A percentile compares a stretch with the other conserved stretches of the same genome.
These are phyloP conservation scores for Talaromyces funiculosus DNA, from an alignment of 2,329 filamentous ascomycete genomes.

Conservation along the genomic window DNA sequence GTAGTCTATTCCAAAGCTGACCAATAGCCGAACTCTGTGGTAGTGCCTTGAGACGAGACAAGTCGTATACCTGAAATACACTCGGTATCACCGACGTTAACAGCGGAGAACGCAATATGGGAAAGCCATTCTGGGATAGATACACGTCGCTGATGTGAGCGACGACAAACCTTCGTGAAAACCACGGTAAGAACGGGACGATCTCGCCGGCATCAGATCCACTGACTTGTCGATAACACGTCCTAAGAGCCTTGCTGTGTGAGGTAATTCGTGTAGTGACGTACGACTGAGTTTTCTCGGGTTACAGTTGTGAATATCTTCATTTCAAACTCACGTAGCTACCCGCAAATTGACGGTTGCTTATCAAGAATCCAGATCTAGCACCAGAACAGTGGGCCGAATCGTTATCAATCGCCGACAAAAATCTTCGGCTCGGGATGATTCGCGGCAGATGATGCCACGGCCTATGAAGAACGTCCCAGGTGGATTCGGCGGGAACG, in stretches of 20 bases:
- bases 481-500: background rate
- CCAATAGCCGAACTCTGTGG: background rate
- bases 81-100: background rate
- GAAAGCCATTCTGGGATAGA: background rate
- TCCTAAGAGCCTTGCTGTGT: background rate
- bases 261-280: background rate
- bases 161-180: background rate
- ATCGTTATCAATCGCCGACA: background rate
- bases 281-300: background rate
- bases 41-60: background rate
- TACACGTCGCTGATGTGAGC: background rate
- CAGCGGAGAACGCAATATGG: background rate
- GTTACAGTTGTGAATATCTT: background rate
- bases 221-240: background rate
- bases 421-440: background rate
- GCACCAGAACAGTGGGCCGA: background rate
- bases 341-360: background rate
- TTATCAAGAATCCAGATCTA: background rate
- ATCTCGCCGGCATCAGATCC: background rate
- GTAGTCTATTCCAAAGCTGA: too few relatives aligned
- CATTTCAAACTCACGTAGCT: background rate
- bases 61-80: background rate
- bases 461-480: background rate
- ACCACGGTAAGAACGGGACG: background rate
- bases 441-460: slow-evolving; percentile 1